Conservation (phyloP, 1,139 yeast species). For the Candida freyschussii region DNA sequence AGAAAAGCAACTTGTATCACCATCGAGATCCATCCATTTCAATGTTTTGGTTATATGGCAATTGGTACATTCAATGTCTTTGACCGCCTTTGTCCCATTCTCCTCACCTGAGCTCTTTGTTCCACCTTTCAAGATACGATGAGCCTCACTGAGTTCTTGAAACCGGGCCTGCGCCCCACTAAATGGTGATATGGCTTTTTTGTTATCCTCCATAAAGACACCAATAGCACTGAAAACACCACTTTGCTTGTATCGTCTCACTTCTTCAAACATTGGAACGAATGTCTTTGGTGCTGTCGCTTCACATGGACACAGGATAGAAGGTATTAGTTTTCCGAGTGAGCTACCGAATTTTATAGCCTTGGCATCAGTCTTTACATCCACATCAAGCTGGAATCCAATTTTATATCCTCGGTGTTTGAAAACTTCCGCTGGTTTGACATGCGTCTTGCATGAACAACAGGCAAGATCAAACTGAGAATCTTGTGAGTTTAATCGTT, state of each 20-base stretch:
- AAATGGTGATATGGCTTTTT: conserved; percentile 13
- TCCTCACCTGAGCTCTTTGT: conserved; percentile 1
- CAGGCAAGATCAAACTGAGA: too few species aligned
- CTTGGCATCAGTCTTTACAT: conserved; percentile 23
- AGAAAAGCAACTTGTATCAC: conserved; percentile 11
- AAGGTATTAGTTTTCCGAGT: conserved; percentile 41
- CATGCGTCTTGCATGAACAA: too few species aligned
- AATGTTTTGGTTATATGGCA: conserved; percentile 21
- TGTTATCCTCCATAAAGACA: conserved; percentile 33
- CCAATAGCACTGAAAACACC: conserved; percentile 35
- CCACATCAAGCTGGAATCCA: conserved; percentile 25
- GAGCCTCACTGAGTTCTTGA: conserved; percentile 8
- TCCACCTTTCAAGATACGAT: neutral
- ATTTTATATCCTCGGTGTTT: conserved; percentile 2
- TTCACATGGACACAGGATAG: conserved; percentile 36
- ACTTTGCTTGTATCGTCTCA: conserved; percentile 30
- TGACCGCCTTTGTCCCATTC: neutral
- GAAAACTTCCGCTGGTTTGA: too few species aligned
- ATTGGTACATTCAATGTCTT: conserved; percentile 1
- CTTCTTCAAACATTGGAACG: conserved; percentile 32
- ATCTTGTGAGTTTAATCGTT: too few species aligned
- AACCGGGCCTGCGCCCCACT: conserved; percentile 17
- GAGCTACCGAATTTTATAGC: conserved; percentile 26
- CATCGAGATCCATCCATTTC: conserved; percentile 23
- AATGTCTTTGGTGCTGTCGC: conserved; percentile 29